Evolutionary conservation across 2,329 filamentous ascomycete species (phyloP), one percentile per base, ranked within the genome.

Genomic region (Curvularia sp.): DNA sequence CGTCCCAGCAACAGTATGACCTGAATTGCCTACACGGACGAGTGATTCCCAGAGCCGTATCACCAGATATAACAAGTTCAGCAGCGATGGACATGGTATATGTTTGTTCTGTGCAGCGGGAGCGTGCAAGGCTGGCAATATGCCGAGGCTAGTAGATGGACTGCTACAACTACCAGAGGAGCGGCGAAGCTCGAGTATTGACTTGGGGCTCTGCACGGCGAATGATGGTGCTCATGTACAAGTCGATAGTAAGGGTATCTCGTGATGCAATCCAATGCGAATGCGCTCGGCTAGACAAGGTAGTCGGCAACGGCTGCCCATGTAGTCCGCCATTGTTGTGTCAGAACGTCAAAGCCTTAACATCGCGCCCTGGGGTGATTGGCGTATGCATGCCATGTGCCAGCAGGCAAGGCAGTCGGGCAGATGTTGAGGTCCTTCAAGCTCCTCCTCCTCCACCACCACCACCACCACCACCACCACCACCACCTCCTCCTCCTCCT

Each of bases 401-500:
- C 38, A 15, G 46, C 34, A 51, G 30, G 38, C 50, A 49, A 32
- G 38, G 48, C 45, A 53, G 41, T 39, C 34, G 25, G 36, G 41
- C 49, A 38, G 38, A 41, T 18, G 10, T 41, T 36, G 25, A 45
- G 41, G 39, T 8, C 21, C 27, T 54, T 66, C 63, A 66, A 53
- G 59, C 66, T 27, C 84, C 27, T 6, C 82, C 27, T 7, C 54
- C 49, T 8, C 81, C 65, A 36, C 84, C 27, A 10, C 82, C 27
- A 12, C 54, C 49, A 13, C 81, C 65, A 19, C 84, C 27, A 12
- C 82, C 27, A 1, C 54, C 42, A 13, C 83, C 80, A 5, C 84
- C 81, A 6, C 81, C 65, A 21, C 84, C 27, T 18, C 82, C 27
- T 1, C 54, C 48, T 8, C 83, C 80, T 6, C 84, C 81, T 45